Evolutionary conservation across 2,329 filamentous ascomycete species (phyloP), one percentile per base, ranked within the genome.

Genomic region (Salinomyces thailandicus): DNA sequence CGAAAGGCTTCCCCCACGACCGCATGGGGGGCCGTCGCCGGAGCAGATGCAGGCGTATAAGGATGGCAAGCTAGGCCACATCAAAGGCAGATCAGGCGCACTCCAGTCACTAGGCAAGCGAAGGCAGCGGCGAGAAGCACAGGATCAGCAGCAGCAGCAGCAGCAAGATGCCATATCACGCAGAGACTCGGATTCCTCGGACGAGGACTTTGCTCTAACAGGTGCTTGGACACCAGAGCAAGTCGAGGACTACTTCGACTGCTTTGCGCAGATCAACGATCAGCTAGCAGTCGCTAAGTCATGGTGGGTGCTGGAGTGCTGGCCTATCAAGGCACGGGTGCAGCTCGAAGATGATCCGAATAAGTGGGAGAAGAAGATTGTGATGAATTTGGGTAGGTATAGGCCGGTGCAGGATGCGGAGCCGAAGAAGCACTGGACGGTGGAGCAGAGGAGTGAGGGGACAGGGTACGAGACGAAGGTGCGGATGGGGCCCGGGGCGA

Each of bases 261-360:
- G 57, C 4, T 39, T 62, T 13, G 47, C 58, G 12, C 49, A 51
- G 0, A 51, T 65, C 33, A 65, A 64, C 31, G 64, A 67, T 35
- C 58, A 62, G 42, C 51, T 67, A 2, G 49, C 40, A 2, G 33
- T 55, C 8, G 57, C 57, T 1, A 63, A 58, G 34, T 44, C 45
- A 3, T 67, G 64, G 64, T 67, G 64, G 64, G 41, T 64, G 3
- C 49, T 66, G 2, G 64, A 67, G 42, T 39, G 62, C 13, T 64
- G 59, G 61, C 64, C 63, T 0, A 53, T 66, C 8, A 62, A 66
- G 37, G 52, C 65, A 2, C 44, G 54, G 1, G 37, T 64, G 2
- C 52, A 59, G 43, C 49, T 48, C 6, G 46, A 52, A 18, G 43
- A 49, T 4, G 22, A 26, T 4, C 42, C 48, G 0, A 54, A 59